Evolutionary conservation across 2,329 filamentous ascomycete species (phyloP), one percentile per base, ranked within the genome.

Genomic region (Trichophyton benhamiae): DNA sequence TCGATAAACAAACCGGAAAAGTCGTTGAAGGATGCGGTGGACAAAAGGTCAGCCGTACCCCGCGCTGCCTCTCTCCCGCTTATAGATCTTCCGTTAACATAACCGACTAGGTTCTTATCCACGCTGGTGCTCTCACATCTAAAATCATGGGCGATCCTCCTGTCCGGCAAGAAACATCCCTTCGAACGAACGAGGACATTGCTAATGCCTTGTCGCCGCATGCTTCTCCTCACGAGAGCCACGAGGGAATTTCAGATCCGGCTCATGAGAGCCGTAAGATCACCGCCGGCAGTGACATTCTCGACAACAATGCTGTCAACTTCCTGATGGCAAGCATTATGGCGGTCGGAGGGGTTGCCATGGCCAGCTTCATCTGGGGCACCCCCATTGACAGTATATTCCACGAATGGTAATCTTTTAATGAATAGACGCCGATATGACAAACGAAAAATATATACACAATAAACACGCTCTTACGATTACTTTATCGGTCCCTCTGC

Each of bases 231-330:
- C 30, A 11, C 9, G 30, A 58, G 11, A 3, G 48, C 15, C 17
- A 27, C 11, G 13, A 3, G n/a, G 25, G 44, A 30, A 8, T 44
- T n/a, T 42, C 63, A 38, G 67, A 70, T 7, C 59, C 62, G 3
- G 63, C 79, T 61, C 79, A 79, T 67, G 82, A 86, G 63, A 86
- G 85, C 59, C 78, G 87, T 17, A 76, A 84, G 3, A 74, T 86
- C 5, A 84, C 88, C 74, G 87, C 79, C 66, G 90, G 84, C 71
- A 58, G 79, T 76, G 82, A 96, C 71, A 72, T 95, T 64, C 78
- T 99, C 62, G 91, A 95, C 74, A 99, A 99, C 74, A 99, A 99
- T 73, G 88, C 89, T 60, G 91, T 99, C 68, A 99, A 99, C 73
- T 83, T 96, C 62, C 73, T 92, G 61, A 97, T 96, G 92, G 91